Evolutionary conservation across 345 rosid genomes (phyloP).

Genomic region (Dipteronia sinensis): DNA sequence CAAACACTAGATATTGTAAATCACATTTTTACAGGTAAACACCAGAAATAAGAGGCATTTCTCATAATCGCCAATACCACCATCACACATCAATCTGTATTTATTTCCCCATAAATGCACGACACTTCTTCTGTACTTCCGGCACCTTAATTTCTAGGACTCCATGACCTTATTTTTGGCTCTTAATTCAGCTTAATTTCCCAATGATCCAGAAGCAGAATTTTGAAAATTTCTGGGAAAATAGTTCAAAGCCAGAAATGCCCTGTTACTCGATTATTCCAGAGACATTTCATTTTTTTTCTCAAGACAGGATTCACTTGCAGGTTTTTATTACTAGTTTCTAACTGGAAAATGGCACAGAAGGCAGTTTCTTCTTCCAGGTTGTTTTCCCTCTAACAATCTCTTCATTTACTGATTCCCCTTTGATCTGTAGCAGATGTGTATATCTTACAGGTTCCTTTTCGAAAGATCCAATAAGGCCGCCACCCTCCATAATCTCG

Average conservation of each 20-base stretch:
- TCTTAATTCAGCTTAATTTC: neutral
- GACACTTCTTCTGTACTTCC: neutral
- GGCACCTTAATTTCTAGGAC: neutral
- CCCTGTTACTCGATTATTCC: neutral
- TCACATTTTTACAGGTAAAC: constrained; percentile 1
- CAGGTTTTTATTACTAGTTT: neutral
- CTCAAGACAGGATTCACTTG: constrained; percentile 13
- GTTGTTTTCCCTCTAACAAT: constrained; percentile 60
- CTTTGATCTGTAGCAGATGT: constrained; percentile 51
- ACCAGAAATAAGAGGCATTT: constrained; percentile 8
- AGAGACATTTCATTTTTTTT: neutral
- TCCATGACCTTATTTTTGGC: neutral
- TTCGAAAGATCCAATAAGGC: constrained; percentile 38
- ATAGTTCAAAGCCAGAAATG: neutral
- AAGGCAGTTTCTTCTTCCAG: constrained; percentile 48
- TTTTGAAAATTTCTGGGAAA: neutral
- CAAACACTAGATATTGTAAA: neutral
- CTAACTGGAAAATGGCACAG: constrained; percentile 28
- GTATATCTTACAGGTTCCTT: constrained; percentile 41
- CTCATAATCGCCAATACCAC: neutral
- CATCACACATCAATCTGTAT: neutral
- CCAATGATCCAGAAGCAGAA: neutral
- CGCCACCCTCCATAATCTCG: constrained; percentile 45
- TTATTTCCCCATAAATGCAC: neutral
- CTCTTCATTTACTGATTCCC: constrained; percentile 42